Evolutionary conservation across 2,329 filamentous ascomycete species (phyloP).

Genomic region (Blumeria graminis): DNA sequence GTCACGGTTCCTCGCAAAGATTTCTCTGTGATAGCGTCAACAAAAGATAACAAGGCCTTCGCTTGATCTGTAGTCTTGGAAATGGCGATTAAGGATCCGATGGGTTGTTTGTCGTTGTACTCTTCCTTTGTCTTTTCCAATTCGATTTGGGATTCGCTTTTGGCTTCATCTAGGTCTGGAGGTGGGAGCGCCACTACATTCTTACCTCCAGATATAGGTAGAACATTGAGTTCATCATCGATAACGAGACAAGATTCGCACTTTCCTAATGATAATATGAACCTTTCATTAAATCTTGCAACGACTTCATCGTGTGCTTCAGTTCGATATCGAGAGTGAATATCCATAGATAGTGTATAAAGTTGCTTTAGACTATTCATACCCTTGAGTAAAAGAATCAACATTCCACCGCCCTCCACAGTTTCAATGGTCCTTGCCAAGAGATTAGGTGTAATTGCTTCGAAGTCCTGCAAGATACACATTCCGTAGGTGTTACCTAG

Average conservation of each 20-base stretch:
- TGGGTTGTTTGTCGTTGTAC: slow-evolving; percentile 60
- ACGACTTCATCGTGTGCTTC: slow-evolving; percentile 91
- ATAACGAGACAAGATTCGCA: slow-evolving; percentile 89
- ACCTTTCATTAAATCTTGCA: slow-evolving; percentile 91
- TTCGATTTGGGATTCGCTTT: slow-evolving; percentile 47
- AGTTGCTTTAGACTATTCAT: slow-evolving; percentile 96
- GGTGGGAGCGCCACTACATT: slow-evolving; percentile 63
- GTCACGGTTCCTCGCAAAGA: slow-evolving; percentile 83
- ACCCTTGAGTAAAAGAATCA: slow-evolving; percentile 74
- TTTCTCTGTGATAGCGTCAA: slow-evolving; percentile 90
- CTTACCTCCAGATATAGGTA: slow-evolving; percentile 91
- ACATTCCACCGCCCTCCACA: slow-evolving; percentile 83
- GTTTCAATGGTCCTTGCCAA: slow-evolving; percentile 90
- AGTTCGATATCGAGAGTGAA: slow-evolving; percentile 86
- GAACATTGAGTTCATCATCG: slow-evolving; percentile 90
- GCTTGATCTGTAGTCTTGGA: slow-evolving; percentile 87
- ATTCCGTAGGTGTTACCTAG: slow-evolving; percentile 94
- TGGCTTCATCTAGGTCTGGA: slow-evolving; percentile 47
- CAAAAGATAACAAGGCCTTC: slow-evolving; percentile 88
- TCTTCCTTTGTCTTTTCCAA: slow-evolving; percentile 72
- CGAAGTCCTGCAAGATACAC: slow-evolving; percentile 96
- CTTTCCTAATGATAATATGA: slow-evolving; percentile 82
- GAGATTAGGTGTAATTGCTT: slow-evolving; percentile 91
- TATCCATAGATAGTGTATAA: slow-evolving; percentile 92
- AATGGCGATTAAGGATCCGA: slow-evolving; percentile 62